These are phyloP conservation scores for Urochloa ruziziensis DNA, from an alignment of 176 grass and related monocot species.

Conservation along the genomic window DNA sequence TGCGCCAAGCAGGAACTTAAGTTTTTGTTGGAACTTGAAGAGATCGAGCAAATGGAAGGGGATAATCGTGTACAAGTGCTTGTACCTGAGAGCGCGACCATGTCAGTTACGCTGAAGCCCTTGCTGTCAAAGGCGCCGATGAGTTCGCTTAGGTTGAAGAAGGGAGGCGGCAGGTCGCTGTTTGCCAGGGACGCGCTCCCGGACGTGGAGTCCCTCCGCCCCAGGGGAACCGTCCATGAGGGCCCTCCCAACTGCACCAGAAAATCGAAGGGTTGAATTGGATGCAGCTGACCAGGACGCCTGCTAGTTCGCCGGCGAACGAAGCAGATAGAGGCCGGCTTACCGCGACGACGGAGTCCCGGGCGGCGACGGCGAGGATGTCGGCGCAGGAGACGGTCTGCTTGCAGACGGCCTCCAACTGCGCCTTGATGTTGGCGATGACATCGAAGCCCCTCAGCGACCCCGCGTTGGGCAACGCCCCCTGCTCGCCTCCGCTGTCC, in stretches of 20 bases:
- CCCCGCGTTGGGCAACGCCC: constrained; percentile 21
- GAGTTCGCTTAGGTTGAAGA: constrained; percentile 34
- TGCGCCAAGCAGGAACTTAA: background rate
- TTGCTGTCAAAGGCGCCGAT: constrained; percentile 32
- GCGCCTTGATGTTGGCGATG: constrained; percentile 60
- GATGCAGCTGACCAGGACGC: background rate
- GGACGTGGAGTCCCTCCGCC: constrained; percentile 38
- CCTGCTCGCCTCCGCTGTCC: constrained; percentile 60
- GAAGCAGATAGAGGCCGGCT: background rate
- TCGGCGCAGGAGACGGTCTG: constrained; percentile 78
- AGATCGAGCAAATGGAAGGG: background rate
- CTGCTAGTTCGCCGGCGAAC: too few relatives aligned
- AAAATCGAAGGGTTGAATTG: background rate
- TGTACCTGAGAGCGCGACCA: constrained; percentile 69
- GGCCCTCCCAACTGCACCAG: constrained; percentile 43
- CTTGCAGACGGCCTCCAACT: constrained; percentile 50
- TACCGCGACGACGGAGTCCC: constrained; percentile 76
- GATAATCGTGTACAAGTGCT: background rate
- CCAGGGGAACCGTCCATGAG: constrained; percentile 42
- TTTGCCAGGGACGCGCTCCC: constrained; percentile 33
- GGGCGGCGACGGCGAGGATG: constrained; percentile 73
- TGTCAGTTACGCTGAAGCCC: constrained; percentile 47
- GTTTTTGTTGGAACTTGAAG: background rate
- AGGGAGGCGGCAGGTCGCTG: constrained; percentile 43
- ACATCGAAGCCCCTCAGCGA: constrained; percentile 60